Evolutionary conservation across 2,329 filamentous ascomycete genomes (phyloP).

Genomic region (Arthrobotrys megalospora): DNA sequence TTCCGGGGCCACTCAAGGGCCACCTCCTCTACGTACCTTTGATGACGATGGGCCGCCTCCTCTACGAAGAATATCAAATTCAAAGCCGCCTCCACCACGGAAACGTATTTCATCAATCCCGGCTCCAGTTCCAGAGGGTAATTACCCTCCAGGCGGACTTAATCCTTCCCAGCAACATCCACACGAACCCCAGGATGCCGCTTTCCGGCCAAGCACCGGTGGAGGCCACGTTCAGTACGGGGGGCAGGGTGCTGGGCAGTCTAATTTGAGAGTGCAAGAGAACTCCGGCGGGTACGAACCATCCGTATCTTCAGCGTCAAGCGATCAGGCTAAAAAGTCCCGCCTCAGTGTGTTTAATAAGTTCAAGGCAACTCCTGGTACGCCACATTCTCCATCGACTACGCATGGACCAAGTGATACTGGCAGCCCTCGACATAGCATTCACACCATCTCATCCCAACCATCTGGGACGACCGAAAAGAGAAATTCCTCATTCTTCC

Average conservation of each 20-base stretch:
- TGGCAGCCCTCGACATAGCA: slow-evolving; percentile 46
- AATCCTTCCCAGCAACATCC: slow-evolving; percentile 28
- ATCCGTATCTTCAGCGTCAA: slow-evolving; percentile 50
- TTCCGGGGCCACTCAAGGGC: slow-evolving; percentile 28
- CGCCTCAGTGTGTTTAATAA: slow-evolving; percentile 46
- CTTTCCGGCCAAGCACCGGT: slow-evolving; percentile 7
- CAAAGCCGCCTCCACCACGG: slow-evolving; percentile 50
- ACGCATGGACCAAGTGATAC: slow-evolving; percentile 17
- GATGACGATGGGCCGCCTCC: slow-evolving; percentile 56
- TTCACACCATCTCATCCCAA: slow-evolving; percentile 50
- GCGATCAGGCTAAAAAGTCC: slow-evolving; percentile 52
- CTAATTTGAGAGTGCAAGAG: slow-evolving; percentile 42
- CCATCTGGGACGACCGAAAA: slow-evolving; percentile 43
- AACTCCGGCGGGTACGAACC: slow-evolving; percentile 47
- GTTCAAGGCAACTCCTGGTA: slow-evolving; percentile 23
- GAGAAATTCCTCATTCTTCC: slow-evolving; percentile 53
- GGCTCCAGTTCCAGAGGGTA: slow-evolving; percentile 39
- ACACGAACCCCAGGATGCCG: slow-evolving; percentile 34
- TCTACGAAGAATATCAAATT: slow-evolving; percentile 57
- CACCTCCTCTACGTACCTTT: slow-evolving; percentile 17
- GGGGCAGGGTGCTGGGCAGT: slow-evolving; percentile 17
- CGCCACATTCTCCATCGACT: slow-evolving; percentile 29
- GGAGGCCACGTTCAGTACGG: slow-evolving; percentile 32
- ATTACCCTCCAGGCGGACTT: slow-evolving; percentile 25
- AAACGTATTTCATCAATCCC: slow-evolving; percentile 50